These are phyloP conservation scores for Claviceps monticola DNA, from an alignment of 2,329 filamentous ascomycete species.

Conservation along the genomic window DNA sequence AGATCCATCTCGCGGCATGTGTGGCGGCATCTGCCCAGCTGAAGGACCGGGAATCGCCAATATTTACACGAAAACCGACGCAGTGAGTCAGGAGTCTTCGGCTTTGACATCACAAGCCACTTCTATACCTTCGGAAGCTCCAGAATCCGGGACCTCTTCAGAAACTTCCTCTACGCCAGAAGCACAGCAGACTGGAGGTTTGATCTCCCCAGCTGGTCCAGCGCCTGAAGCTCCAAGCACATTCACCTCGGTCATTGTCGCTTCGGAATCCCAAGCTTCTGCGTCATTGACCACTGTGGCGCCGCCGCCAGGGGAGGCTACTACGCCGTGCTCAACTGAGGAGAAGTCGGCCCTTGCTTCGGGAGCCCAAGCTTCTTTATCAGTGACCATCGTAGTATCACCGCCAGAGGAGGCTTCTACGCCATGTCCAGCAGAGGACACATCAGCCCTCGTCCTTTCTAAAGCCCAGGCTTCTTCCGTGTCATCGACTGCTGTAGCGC, in stretches of 20 bases:
- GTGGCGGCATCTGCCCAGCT: conserved; percentile 18
- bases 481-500: neutral
- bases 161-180: neutral
- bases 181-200: neutral
- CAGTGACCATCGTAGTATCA: no score
- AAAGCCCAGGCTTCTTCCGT: neutral
- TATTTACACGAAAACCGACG: conserved; percentile 15
- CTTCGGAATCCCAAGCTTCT: neutral
- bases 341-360: neutral
- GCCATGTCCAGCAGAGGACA: neutral
- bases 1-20: conserved; percentile 17
- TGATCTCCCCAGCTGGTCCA: conserved; percentile 6
- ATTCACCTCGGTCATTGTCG: conserved; percentile 1
- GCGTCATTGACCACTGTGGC: neutral
- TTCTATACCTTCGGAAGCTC: conserved; percentile 2
- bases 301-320: neutral
- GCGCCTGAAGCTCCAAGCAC: conserved; percentile 7
- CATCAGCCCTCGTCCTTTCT: neutral
- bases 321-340: conserved; percentile 2
- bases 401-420: no score
- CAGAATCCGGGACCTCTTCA: conserved; percentile 1
- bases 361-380: no score
- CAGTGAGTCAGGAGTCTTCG: conserved; percentile 5
- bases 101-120: conserved; percentile 2
- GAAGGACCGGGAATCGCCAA: conserved; percentile 17